Percentiles rank a stretch among this genome's conserved stretches.
Conservation (phyloP, 1,284 basidiomycete species). For the Ustilago sp. region DNA sequence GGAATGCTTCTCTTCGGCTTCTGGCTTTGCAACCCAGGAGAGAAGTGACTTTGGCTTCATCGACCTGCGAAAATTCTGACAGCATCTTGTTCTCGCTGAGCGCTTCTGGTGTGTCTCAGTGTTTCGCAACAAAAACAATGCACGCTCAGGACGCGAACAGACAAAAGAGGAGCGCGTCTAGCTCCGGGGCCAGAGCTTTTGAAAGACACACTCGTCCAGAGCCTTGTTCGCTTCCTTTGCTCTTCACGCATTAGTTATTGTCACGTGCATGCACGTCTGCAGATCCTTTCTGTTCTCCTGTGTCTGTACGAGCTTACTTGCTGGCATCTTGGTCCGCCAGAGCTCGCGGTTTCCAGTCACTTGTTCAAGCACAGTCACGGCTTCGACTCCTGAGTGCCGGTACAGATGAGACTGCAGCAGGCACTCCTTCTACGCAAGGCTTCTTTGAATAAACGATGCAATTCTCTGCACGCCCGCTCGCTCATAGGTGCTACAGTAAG, state of each 20-base stretch:
- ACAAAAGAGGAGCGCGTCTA: slow-evolving; percentile 7
- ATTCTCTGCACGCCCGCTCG: neutral
- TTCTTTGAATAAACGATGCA: too few relatives aligned
- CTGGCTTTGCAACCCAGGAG: neutral
- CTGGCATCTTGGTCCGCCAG: neutral
- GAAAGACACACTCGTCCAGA: neutral
- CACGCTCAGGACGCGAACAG: slow-evolving; percentile 1
- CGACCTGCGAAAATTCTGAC: slow-evolving; percentile 1
- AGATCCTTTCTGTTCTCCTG: slow-evolving; percentile 18
- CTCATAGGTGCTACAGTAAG: neutral
- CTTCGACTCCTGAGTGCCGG: neutral
- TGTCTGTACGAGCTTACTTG: slow-evolving; percentile 1
- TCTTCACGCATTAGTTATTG: slow-evolving; percentile 11
- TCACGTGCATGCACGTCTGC: slow-evolving; percentile 17
- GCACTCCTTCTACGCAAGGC: neutral
- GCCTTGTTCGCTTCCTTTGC: neutral
- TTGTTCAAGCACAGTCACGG: neutral
- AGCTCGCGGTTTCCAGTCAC: neutral
- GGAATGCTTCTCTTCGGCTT: slow-evolving; percentile 2
- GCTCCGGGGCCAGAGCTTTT: neutral
- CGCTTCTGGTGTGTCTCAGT: neutral
- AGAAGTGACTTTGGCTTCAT: neutral
- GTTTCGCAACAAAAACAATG: slow-evolving; percentile 7
- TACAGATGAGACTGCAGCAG: neutral
- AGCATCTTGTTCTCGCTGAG: slow-evolving; percentile 3